phyloP scores from a whole-genome alignment of 371 early-diverging fungal genomes.

The Mortierella sp. region DNA sequence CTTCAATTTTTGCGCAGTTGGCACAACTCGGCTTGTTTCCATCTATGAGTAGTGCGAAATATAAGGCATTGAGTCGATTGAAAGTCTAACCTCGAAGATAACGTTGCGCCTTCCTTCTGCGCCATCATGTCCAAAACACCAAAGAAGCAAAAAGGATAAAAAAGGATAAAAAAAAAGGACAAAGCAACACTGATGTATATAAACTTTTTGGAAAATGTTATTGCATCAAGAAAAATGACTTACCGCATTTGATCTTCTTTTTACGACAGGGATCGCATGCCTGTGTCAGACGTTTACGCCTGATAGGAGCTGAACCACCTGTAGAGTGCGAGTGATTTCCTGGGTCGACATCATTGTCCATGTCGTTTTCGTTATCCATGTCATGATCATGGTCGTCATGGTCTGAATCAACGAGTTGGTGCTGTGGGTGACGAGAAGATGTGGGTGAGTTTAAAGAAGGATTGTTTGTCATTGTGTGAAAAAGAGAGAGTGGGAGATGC shows the following conservation, averaged over 20 bases:
- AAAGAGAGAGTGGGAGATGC: background rate
- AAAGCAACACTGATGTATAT: background rate
- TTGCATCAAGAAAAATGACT: background rate
- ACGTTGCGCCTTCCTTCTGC: too few relatives aligned
- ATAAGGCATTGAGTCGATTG: background rate
- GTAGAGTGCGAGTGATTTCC: conserved; percentile 8
- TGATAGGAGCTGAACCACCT: conserved; percentile 44
- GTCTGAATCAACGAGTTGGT: conserved; percentile 2
- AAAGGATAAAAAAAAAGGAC: background rate
- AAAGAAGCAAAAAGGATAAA: background rate
- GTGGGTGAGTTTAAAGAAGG: background rate
- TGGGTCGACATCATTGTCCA: conserved; percentile 22
- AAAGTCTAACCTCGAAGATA: background rate
- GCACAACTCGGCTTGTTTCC: conserved; percentile 84
- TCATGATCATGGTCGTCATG: conserved; percentile 18
- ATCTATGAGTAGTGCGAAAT: conserved; percentile 57
- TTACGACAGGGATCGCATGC: conserved; percentile 86
- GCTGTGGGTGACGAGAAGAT: background rate
- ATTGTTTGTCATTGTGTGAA: conserved; percentile 3
- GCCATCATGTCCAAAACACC: background rate
- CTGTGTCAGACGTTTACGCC: conserved; percentile 81
- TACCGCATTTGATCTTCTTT: conserved; percentile 75
- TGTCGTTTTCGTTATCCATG: conserved; percentile 25
- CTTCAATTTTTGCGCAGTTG: conserved; percentile 77
- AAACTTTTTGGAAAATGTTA: background rate